phyloP scores from a whole-genome alignment of 345 rosid genomes.

The Eucalyptus paniculata region DNA sequence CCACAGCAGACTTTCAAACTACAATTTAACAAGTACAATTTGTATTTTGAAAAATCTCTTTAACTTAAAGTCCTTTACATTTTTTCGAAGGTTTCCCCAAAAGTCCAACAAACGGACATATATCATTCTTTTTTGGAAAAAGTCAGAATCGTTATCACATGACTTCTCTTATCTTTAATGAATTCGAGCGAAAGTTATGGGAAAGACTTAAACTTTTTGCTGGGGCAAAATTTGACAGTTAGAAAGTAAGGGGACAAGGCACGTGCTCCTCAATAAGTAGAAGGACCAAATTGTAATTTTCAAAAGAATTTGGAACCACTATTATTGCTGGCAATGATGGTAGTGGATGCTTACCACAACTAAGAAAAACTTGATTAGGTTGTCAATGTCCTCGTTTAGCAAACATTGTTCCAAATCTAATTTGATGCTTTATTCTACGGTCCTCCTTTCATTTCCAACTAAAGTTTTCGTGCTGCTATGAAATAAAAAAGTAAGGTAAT shows the following conservation, averaged over 20 bases:
- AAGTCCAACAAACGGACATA: no score
- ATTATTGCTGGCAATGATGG: neutral
- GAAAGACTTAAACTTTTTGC: neutral
- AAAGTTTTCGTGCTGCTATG: neutral
- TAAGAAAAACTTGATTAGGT: neutral
- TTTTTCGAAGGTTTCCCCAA: rapidly evolving
- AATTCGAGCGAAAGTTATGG: neutral
- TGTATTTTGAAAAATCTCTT: no score
- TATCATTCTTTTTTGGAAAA: neutral
- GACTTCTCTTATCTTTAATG: neutral
- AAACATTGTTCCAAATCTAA: neutral
- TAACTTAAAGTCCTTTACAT: no score
- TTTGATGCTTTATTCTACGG: neutral
- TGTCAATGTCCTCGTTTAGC: neutral
- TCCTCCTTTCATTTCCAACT: neutral
- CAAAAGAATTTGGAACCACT: neutral
- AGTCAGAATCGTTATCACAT: neutral
- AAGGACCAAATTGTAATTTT: neutral
- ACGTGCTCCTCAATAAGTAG: neutral
- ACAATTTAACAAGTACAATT: no score
- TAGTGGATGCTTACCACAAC: neutral
- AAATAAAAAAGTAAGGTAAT: neutral
- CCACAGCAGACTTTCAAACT: no score
- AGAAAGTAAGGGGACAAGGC: neutral
- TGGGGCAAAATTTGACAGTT: neutral